Evolutionary conservation across 192 early-diverging fungal species (phyloP), one percentile per base, ranked within the genome.

Genomic region (Umbelopsis vinacea): DNA sequence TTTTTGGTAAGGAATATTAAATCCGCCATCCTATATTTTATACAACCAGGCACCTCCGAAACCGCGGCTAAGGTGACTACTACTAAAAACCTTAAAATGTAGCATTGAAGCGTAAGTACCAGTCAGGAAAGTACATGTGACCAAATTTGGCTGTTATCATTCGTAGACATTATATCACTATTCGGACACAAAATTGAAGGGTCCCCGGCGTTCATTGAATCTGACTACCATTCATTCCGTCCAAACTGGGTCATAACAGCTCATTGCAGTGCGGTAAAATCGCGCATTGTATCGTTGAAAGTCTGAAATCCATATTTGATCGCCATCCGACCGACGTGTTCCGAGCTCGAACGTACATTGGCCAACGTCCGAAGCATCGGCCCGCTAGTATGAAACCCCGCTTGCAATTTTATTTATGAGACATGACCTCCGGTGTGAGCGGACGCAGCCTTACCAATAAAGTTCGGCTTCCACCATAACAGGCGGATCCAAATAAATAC

Each of bases 101-200:
- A 37, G 3, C 33, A 63, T 29, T 63, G 15, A 29, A 38, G 9
- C 33, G 17, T 37, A 38, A 37, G 57, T 19, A 12, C 11, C 26
- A 33, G 57, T 63, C 57, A 63, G 26, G 29, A 63, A 33, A 37
- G 26, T 19, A 35, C 57, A 63, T 63, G 57, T 29, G 29, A 63
- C 57, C 57, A 63, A 17, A 63, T 63, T 12, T 15, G 57, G 57
- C 12, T 3, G 11, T 37, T 63, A 29, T 63, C 33, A 63, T 63
- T 63, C 57, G 57, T 63, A 63, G 33, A 37, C 3, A 63, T 63
- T 37, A 37, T 2, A 63, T 63, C 57, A 63, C 11, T 33, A 35
- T n/a, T 33, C 4, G 33, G 12, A 37, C 57, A 50, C 17, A 50
- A 15, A 50, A 5, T 5, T 5, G 5, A 21, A 21, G 48, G 17